These are phyloP conservation scores for Vitis hybrid DNA, from an alignment of 177 flowering plant species.

Conservation along the genomic window DNA sequence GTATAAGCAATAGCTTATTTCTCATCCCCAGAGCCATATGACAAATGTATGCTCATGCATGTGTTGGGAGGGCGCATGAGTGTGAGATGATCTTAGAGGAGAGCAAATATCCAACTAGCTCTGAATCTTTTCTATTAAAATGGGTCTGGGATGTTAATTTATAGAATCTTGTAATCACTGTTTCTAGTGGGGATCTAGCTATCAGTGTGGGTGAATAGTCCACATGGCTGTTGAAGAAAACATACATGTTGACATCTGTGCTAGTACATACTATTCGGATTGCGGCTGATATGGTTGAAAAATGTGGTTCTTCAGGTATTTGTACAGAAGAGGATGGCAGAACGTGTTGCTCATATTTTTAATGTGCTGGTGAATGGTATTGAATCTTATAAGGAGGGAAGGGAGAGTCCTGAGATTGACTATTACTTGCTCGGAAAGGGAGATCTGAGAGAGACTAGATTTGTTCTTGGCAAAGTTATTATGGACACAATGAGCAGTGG, in stretches of 20 bases:
- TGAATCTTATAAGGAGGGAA: constrained; percentile 18
- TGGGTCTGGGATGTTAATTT: too few relatives aligned
- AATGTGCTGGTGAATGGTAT: constrained; percentile 33
- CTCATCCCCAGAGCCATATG: too few relatives aligned
- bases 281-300: neutral
- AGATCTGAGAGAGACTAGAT: constrained; percentile 47
- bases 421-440: constrained; percentile 53
- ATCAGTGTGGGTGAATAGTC: neutral
- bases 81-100: too few relatives aligned
- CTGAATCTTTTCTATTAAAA: too few relatives aligned
- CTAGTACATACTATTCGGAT: neutral
- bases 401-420: constrained; percentile 33
- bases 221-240: neutral
- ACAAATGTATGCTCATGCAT: too few relatives aligned
- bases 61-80: too few relatives aligned
- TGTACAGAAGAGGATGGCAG: constrained; percentile 38
- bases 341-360: constrained; percentile 39
- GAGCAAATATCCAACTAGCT: too few relatives aligned
- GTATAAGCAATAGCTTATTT: too few relatives aligned
- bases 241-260: neutral
- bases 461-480: constrained; percentile 72
- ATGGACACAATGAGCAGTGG: constrained; percentile 54
- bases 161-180: neutral
- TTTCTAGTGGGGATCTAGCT: neutral
- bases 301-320: constrained; percentile 45